Base-by-base conservation (phyloP, 2,329 filamentous ascomycete genomes). In the Colletotrichum sidae region DNA sequence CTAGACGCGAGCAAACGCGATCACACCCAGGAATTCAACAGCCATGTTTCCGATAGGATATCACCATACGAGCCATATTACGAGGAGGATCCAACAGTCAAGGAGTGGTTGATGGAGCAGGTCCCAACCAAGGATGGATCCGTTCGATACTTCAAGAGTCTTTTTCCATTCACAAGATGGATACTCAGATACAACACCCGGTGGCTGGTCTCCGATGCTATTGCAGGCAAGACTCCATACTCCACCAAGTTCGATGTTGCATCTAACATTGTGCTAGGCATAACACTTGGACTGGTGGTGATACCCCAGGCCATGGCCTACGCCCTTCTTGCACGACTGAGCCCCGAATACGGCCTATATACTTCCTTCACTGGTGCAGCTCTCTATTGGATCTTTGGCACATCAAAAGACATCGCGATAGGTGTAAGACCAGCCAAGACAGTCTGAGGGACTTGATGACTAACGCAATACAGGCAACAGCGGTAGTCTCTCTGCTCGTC, bases 391-490 rank as follows among this genome's bases (percentile, higher is more conserved):
- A 86, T 93, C 59, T 94, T 94, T 73, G 92, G 91, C 39, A 94
- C 92, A 0, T 94, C 92, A 2, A 94, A 93, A 72, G 92, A 95
- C 75, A 93, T 95, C 72, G 93, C 92, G 5, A 94, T 94, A 63
- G 92, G 92, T 33, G 81, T 83, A 75, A 44, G 80, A 8, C 37
- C 10, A 9, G 33, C 2, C 2, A 4, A 25, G 2, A 3, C 17
- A 12, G 9, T 7, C 9, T 11, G 1, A 6, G 6, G 6, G 15
- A 5, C 6, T 2, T 37, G 5, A 35, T 7, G 5, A 25, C 2
- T n/a, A 4, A 25, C 10, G 58, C 69, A 52, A 74, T 64, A 60
- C 85, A 83, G 89, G 91, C 83, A 41, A 83, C 83, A 4, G 83
- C 83, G 7, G 79, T 85, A n/a, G 82, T 83, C 39, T 84, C 82